These are phyloP conservation scores for Penicillium macrosclerotiorum DNA, from an alignment of 495 filamentous ascomycete species.

Conservation along the genomic window DNA sequence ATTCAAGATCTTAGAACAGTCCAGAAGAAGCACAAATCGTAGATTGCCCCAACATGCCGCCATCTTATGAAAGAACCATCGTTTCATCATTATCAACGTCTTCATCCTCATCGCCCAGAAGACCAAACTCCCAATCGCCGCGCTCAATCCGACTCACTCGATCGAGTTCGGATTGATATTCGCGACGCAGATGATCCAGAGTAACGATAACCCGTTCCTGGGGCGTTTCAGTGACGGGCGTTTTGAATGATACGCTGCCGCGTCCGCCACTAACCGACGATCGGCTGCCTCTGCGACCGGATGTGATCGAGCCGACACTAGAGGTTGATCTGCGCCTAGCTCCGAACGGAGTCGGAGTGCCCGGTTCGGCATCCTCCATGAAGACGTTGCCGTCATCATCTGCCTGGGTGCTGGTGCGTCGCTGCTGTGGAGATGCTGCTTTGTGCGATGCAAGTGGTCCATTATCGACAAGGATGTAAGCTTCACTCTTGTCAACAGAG, in stretches of 20 bases:
- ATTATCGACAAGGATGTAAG: constrained; percentile 61
- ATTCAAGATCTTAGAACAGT: no score
- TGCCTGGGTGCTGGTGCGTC: constrained; percentile 30
- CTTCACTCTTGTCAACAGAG: constrained; percentile 78
- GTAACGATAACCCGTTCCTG: constrained; percentile 62
- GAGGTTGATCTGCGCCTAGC: constrained; percentile 12
- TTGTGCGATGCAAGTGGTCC: constrained; percentile 19
- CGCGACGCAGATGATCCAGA: constrained; percentile 75
- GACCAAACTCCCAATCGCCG: constrained; percentile 60
- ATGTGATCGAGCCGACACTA: constrained; percentile 14
- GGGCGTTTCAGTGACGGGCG: constrained; percentile 12
- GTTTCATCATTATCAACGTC: constrained; percentile 41
- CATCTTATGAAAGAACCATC: constrained; percentile 38
- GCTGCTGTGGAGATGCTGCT: constrained; percentile 13
- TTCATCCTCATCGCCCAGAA: constrained; percentile 31
- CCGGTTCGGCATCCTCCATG: constrained; percentile 35
- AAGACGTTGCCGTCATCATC: constrained; percentile 44
- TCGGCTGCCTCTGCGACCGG: constrained; percentile 25
- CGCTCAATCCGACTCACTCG: constrained; percentile 60
- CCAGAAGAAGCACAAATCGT: constrained; percentile 8
- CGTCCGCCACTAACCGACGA: constrained; percentile 26
- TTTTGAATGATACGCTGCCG: constrained; percentile 15
- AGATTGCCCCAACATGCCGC: neutral
- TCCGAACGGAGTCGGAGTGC: constrained; percentile 12
- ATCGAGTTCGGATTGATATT: constrained; percentile 86